These are phyloP conservation scores for Cryptococcus sp. DNA, from an alignment of 1,284 basidiomycete genomes.

Conservation along the genomic window DNA sequence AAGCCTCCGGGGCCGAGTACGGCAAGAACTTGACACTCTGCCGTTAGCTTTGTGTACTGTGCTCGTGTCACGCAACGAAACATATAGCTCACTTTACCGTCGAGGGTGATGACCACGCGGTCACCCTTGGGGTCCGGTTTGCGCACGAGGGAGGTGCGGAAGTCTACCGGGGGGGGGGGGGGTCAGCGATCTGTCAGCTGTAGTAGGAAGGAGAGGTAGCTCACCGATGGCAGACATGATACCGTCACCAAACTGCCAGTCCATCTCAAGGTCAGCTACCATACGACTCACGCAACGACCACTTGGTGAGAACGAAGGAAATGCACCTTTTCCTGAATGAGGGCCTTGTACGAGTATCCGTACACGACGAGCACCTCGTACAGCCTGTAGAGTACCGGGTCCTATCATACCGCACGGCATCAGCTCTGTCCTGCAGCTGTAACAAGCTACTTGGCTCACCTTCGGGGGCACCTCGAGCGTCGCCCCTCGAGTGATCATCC, in stretches of 20 bases:
- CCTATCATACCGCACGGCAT: constrained; percentile 38
- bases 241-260: constrained; percentile 72
- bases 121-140: constrained; percentile 79
- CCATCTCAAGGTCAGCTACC: background rate
- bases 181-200: no score
- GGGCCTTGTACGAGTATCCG: constrained; percentile 59
- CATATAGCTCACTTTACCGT: constrained; percentile 56
- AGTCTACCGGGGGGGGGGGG: constrained; percentile 42
- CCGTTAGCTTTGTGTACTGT: constrained; percentile 2
- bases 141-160: constrained; percentile 66
- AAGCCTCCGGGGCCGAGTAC: constrained; percentile 26
- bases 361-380: constrained; percentile 83
- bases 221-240: constrained; percentile 82
- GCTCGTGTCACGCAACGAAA: background rate
- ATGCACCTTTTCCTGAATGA: constrained; percentile 79
- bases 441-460: constrained; percentile 15
- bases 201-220: background rate
- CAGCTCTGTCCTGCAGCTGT: background rate
- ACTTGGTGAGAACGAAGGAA: background rate
- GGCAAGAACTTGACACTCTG: constrained; percentile 32
- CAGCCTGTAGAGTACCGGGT: constrained; percentile 78
- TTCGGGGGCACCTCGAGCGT: constrained; percentile 43
- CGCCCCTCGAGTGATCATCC: constrained; percentile 35
- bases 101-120: constrained; percentile 74
- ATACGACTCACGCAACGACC: no score